Percentiles rank a stretch among this genome's conserved stretches.
Conservation (phyloP, 768 basidiomycete species). For the Pleurotus cornucopiae region DNA sequence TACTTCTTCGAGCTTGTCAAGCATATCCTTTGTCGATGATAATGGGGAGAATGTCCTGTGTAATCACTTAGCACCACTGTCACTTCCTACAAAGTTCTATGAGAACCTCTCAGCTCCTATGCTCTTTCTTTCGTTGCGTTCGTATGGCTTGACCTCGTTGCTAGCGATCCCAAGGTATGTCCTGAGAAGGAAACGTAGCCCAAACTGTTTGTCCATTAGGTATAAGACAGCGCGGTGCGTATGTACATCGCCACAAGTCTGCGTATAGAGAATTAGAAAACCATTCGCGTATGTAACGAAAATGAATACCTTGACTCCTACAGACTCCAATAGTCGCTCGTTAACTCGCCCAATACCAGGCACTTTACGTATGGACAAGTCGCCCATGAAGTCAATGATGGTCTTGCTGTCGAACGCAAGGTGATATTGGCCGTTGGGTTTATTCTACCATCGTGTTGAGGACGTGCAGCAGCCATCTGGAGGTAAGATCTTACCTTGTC, state of each 20-base stretch:
- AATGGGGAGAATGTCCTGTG: constrained; percentile 74
- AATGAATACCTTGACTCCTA: constrained; percentile 70
- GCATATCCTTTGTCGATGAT: constrained; percentile 58
- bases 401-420: constrained; percentile 60
- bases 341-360: constrained; percentile 90
- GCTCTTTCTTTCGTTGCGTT: constrained; percentile 83
- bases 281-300: constrained; percentile 1
- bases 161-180: constrained; percentile 85
- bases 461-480: constrained; percentile 6
- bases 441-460: constrained; percentile 52
- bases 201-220: constrained; percentile 87
- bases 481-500: constrained; percentile 56
- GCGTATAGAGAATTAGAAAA: not conserved
- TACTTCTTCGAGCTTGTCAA: constrained; percentile 76
- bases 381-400: constrained; percentile 74
- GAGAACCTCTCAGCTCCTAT: constrained; percentile 84
- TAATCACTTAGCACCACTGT: too few species aligned
- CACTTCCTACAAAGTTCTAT: not conserved
- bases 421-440: constrained; percentile 89
- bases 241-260: constrained; percentile 92
- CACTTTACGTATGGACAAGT: constrained; percentile 81
- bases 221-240: constrained; percentile 66
- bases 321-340: constrained; percentile 80
- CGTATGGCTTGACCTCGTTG: constrained; percentile 72
- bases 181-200: constrained; percentile 67